These are phyloP conservation scores for Deuterostichococcus epilithicus DNA, from an alignment of 139 green algal genomes.

Conservation along the genomic window DNA sequence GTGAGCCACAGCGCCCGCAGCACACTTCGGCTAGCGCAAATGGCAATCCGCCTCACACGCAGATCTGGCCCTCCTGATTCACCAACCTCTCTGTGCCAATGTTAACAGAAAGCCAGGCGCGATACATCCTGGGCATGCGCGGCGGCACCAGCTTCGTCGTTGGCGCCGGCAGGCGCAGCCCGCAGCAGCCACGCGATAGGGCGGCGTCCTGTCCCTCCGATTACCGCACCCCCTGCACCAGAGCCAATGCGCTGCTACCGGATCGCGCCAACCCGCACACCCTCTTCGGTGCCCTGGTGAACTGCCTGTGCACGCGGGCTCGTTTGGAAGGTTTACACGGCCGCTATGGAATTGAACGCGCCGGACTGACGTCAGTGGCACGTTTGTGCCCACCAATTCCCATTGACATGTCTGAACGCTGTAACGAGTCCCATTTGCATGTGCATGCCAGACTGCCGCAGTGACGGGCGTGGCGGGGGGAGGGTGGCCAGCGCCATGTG, in stretches of 20 bases:
- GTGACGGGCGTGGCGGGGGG: no score
- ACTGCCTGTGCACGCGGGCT: constrained; percentile 13
- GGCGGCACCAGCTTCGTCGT: constrained; percentile 21
- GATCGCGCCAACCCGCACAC: constrained; percentile 48
- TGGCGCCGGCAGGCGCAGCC: constrained; percentile 34
- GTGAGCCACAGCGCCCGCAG: no score
- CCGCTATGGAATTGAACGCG: neutral
- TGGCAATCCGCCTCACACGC: no score
- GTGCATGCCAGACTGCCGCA: no score
- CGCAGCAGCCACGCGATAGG: constrained; percentile 43
- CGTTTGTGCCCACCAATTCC: neutral
- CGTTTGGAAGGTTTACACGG: no score
- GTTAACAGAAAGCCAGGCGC: constrained; percentile 23
- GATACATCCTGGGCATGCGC: constrained; percentile 52
- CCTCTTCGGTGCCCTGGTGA: constrained; percentile 58
- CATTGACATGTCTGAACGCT: neutral
- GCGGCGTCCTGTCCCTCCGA: constrained; percentile 40
- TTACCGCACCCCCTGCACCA: constrained; percentile 25
- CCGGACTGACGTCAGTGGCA: neutral
- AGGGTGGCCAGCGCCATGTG: no score
- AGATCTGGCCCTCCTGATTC: no score
- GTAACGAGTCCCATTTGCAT: no score
- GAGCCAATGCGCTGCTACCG: constrained; percentile 25
- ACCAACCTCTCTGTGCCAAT: no score
- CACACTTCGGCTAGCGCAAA: no score